Conservation (phyloP, 768 basidiomycete genomes). For the Termitomyces sp. region DNA sequence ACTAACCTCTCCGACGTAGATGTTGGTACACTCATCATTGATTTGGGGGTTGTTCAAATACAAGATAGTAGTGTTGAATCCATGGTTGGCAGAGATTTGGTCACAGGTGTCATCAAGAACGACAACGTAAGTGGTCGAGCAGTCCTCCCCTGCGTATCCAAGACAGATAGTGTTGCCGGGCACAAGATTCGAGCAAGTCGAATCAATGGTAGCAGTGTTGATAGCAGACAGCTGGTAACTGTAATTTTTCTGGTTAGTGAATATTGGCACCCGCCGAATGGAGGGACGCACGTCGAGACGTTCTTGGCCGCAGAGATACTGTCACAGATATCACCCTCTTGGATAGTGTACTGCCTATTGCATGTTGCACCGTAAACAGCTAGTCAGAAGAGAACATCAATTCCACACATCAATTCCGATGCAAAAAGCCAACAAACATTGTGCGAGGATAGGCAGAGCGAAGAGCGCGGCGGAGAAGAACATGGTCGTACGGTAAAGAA, state of each 20-base stretch:
- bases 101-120: conserved; percentile 53
- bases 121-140: conserved; percentile 55
- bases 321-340: conserved; percentile 60
- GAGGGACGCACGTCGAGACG: conserved; percentile 51
- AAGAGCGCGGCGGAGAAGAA: conserved; percentile 33
- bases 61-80: conserved; percentile 50
- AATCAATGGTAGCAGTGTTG: conserved; percentile 48
- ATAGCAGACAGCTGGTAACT: conserved; percentile 73
- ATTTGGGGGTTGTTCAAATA: conserved; percentile 74
- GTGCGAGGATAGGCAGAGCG: conserved; percentile 41
- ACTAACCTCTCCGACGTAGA: conserved; percentile 74
- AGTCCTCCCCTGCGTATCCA: conserved; percentile 55
- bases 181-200: conserved; percentile 52
- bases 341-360: conserved; percentile 56
- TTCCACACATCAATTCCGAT: background rate
- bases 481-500: conserved; percentile 17
- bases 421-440: conserved; percentile 25
- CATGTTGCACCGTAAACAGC: conserved; percentile 37
- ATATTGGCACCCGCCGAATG: background rate
- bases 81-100: conserved; percentile 28
- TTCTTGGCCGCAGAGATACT: conserved; percentile 55
- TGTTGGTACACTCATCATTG: conserved; percentile 47
- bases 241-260: background rate
- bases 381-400: conserved; percentile 8
- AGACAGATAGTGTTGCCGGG: conserved; percentile 54